These are phyloP conservation scores for Corylus avellana DNA, from an alignment of 306 rosid genomes.

Conservation along the genomic window DNA sequence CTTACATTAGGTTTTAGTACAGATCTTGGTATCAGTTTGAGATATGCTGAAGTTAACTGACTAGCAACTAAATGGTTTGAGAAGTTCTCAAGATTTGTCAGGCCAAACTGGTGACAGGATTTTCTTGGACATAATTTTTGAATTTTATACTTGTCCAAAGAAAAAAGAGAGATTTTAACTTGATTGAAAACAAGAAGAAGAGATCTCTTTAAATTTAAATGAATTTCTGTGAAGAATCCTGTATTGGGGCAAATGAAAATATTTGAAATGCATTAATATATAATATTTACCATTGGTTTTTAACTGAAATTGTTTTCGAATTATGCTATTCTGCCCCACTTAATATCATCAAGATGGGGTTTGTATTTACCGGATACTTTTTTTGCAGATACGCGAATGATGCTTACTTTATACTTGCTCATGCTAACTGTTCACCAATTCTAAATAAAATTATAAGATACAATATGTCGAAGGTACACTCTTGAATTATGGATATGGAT, in stretches of 20 bases:
- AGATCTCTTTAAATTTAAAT: too few relatives aligned
- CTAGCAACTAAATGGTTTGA: constrained; percentile 8
- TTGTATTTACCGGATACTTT: background rate
- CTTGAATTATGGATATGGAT: constrained; percentile 41
- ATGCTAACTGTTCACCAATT: constrained; percentile 14
- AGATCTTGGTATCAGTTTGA: constrained; percentile 27
- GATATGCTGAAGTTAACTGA: constrained; percentile 12
- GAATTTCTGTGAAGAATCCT: background rate
- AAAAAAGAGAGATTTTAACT: background rate
- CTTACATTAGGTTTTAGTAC: constrained; percentile 17
- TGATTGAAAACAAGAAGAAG: background rate
- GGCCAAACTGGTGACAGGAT: constrained; percentile 9
- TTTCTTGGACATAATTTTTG: background rate
- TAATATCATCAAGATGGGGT: constrained; percentile 10
- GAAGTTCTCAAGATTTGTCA: constrained; percentile 25
- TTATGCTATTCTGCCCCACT: background rate
- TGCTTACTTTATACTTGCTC: constrained; percentile 24
- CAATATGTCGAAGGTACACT: constrained; percentile 23
- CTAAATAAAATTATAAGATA: constrained; percentile 10
- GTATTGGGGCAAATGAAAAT: background rate
- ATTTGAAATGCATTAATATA: background rate
- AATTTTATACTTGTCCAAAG: background rate
- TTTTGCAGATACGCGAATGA: constrained; percentile 27
- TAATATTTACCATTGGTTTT: background rate
- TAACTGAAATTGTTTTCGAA: background rate